Evolutionary conservation across 768 basidiomycete genomes (phyloP), one percentile per base, ranked within the genome.

Genomic region (Suillus alpinus): DNA sequence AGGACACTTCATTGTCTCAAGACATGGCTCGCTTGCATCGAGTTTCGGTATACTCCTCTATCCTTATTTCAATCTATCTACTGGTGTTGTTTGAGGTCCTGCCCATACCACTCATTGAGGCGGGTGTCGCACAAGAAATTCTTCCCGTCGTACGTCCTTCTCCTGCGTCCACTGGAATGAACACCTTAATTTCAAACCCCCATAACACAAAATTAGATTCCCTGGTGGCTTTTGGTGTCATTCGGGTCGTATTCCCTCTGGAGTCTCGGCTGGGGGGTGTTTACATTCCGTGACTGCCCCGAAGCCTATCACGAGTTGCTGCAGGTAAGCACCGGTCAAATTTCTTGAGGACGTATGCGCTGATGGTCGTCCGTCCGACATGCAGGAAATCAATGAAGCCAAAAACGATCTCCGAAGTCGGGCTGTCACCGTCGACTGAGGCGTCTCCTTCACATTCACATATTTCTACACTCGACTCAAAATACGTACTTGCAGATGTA

Each of bases 171-270:
- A 23, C 41, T n/a, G 58, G 55, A 0, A 41, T 26, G 44, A 7
- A 29, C 36, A 47, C 51, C 31, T 26, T 23, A 13, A 31, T n/a
- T n/a, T n/a, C n/a, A n/a, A n/a, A n/a, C n/a, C n/a, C n/a, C 29
- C 5, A 40, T 18, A 10, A 43, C 31, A 60, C 56, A 13, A 29
- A 29, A 51, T n/a, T 59, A 92, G 91, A 72, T 92, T 34, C 91
- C 91, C 3, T 94, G 88, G 87, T 92, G 90, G 90, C 68, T 91
- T 9, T 81, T 93, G 13, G 86, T 93, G 2, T 78, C 87, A 1
- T 91, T 91, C 64, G 92, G 92, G 13, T 85, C 91, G 1, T 93
- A 90, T 70, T 88, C 88, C 18, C 81, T 93, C 12, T 85, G 85
- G 76, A 88, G 86, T 10, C 83, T 93, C 20, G 91, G 92, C 10